Evolutionary conservation across 768 basidiomycete species (phyloP), one percentile per base, ranked within the genome.

Genomic region (Macrolepiota albuminosa): DNA sequence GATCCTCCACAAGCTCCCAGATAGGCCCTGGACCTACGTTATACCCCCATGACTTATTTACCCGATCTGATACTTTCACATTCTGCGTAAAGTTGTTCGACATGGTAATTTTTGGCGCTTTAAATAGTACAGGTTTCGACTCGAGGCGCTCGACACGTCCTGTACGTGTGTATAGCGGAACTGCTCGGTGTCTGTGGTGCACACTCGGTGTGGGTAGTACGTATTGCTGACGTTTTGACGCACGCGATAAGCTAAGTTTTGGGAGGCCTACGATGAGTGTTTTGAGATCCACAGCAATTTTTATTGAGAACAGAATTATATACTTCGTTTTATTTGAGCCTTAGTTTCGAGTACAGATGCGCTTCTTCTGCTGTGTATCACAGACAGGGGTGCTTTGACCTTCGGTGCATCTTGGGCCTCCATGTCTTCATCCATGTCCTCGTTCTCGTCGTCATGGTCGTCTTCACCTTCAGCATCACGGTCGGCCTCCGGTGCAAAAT

Each of bases 1-100:
- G 72, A 63, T 94, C 92, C 67, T 94, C 92, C 46, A 81, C 71
- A 39, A 92, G 70, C 60, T 92, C 87, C 90, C 91, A 93, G 6
- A 91, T 65, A 1, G 91, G 89, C 0, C 92, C 91, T 3, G 83
- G 69, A 3, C 91, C 89, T 14, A 89, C 82, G 63, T 89, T 90
- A 66, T 82, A 84, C 0, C 87, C 84, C 87, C 86, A 89, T 0
- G 87, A 77, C 65, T 85, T 89, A 65, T 79, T 85, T 9, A 88
- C 71, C n/a, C 87, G 78, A 53, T 82, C 80, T 1, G 76, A 77
- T 43, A 87, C 72, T 34, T 73, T 75, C 1, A 73, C 60, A 54
- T 75, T 74, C 51, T 81, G 69, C 0, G 84, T 84, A 68, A 84
- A 84, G 53, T 78, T 80, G 60, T 85, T 85, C 13, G 88, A 88